Conservation (phyloP, 2,329 filamentous ascomycete genomes). For the Chalara sp. region DNA sequence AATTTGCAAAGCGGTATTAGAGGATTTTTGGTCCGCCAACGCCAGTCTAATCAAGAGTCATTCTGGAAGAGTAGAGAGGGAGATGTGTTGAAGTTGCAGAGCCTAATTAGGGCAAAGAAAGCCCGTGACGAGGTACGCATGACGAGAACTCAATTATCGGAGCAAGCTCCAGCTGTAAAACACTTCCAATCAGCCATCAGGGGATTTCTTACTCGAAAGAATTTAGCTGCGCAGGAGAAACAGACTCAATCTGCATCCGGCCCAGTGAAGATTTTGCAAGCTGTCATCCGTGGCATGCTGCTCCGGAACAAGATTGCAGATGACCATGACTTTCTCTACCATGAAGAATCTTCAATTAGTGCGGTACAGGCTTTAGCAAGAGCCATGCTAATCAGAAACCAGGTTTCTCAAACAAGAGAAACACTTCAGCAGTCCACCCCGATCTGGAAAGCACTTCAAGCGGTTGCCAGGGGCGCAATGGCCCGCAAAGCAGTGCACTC, state of each 20-base stretch:
- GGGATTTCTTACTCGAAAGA: slow-evolving; percentile 58
- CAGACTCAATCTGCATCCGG: slow-evolving; percentile 46
- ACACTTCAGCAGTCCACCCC: slow-evolving; percentile 43
- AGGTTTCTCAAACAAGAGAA: slow-evolving; percentile 44
- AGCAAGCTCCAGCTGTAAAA: slow-evolving; percentile 56
- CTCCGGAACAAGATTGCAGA: slow-evolving; percentile 37
- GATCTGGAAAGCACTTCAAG: slow-evolving; percentile 42
- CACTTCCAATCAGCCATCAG: slow-evolving; percentile 60
- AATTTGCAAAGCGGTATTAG: slow-evolving; percentile 73
- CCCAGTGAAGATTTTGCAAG: slow-evolving; percentile 54
- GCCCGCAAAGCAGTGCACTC: slow-evolving; percentile 38
- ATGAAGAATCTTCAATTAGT: slow-evolving; percentile 42
- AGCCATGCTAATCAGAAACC: slow-evolving; percentile 51
- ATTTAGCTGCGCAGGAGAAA: slow-evolving; percentile 46
- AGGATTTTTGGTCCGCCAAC: slow-evolving; percentile 66
- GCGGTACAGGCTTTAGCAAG: slow-evolving; percentile 60
- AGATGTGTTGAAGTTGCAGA: slow-evolving; percentile 75
- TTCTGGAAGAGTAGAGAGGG: slow-evolving; percentile 65
- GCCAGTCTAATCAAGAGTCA: slow-evolving; percentile 54
- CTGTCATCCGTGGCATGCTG: slow-evolving; percentile 56
- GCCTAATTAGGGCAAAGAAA: slow-evolving; percentile 65
- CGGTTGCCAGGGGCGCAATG: slow-evolving; percentile 35
- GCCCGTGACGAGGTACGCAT: slow-evolving; percentile 51
- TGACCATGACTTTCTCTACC: slow-evolving; percentile 45
- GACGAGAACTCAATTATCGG: slow-evolving; percentile 50